Percentiles rank a stretch among this genome's conserved stretches.
phyloP scores from a whole-genome alignment of 2,329 filamentous ascomycete species.

The Fusarium torulosum region DNA sequence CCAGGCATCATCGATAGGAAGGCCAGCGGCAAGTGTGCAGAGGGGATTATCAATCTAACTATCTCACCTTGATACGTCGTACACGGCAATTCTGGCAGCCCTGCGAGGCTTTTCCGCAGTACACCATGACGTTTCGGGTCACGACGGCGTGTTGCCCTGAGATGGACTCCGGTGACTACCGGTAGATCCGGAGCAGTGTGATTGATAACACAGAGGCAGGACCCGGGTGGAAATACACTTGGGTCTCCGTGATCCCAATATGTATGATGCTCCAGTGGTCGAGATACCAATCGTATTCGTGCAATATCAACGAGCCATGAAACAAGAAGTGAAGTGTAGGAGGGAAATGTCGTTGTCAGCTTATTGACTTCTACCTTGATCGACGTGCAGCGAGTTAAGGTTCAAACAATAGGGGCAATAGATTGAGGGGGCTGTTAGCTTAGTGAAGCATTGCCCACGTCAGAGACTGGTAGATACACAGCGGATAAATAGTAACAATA shows the following conservation, averaged over 20 bases:
- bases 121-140: constrained; percentile 59
- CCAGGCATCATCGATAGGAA: neutral
- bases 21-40: neutral
- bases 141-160: constrained; percentile 20
- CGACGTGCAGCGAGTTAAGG: constrained; percentile 7
- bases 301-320: neutral
- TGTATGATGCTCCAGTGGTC: neutral
- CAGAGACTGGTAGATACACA: constrained; percentile 8
- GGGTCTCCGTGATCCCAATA: constrained; percentile 11
- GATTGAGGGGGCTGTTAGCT: constrained; percentile 15
- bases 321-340: constrained; percentile 9
- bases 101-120: constrained; percentile 68
- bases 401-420: constrained; percentile 31
- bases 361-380: constrained; percentile 11
- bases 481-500: neutral
- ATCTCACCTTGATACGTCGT: constrained; percentile 66
- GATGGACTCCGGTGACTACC: constrained; percentile 26
- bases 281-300: constrained; percentile 5
- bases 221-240: constrained; percentile 5
- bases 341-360: constrained; percentile 9
- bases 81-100: constrained; percentile 67
- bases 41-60: constrained; percentile 14
- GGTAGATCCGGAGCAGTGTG: constrained; percentile 17
- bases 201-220: constrained; percentile 12
- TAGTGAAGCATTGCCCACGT: constrained; percentile 17